Evolutionary conservation across 129 eudicot genomes (phyloP), one percentile per base, ranked within the genome.

Genomic region (Artemisia argyi): DNA sequence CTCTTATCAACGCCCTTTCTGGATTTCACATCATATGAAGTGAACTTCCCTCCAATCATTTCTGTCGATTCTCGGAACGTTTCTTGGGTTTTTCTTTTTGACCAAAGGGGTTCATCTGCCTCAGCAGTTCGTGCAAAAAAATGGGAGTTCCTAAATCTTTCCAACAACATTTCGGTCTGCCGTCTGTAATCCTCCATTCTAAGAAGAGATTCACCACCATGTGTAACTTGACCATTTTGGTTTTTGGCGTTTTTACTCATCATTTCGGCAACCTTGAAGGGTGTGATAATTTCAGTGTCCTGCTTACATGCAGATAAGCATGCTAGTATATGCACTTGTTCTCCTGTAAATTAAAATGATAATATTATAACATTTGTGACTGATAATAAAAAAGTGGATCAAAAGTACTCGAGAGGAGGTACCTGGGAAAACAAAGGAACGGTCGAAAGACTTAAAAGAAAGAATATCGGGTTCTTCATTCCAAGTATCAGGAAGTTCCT

Each of bases 341-440:
- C 98, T 69, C 98, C 98, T 94, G 73, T 35, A 60, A 67, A 78
- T 59, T 57, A 62, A 50, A 28, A 49, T 57, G 54, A 78, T 68
- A 13, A 30, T 0, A 52, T 20, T 54, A 50, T 35, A 42, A 48
- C 28, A 20, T 17, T 30, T 68, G 76, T 60, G 30, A 13, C 46
- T 22, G 59, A 44, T 11, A 65, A 65, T 12, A 14, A 73, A 51
- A 51, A 0, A 24, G 55, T 62, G 50, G 52, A 63, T 17, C 65
- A 61, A 39, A 64, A 32, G 19, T 24, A 35, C 55, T 78, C 42
- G 15, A 55, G 64, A 50, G 20, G 24, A 63, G 57, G 35, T 81
- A 90, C 98, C 98, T 50, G 98, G 96, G 69, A 94, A 90, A 73
- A 94, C 91, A 88, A 94, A 94, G 69, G 69, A 75, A 68, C 98